Percentiles rank a stretch among this genome's conserved stretches.
These are phyloP conservation scores for Grosmannia clavigera DNA, from an alignment of 2,329 filamentous ascomycete genomes.

Conservation along the genomic window DNA sequence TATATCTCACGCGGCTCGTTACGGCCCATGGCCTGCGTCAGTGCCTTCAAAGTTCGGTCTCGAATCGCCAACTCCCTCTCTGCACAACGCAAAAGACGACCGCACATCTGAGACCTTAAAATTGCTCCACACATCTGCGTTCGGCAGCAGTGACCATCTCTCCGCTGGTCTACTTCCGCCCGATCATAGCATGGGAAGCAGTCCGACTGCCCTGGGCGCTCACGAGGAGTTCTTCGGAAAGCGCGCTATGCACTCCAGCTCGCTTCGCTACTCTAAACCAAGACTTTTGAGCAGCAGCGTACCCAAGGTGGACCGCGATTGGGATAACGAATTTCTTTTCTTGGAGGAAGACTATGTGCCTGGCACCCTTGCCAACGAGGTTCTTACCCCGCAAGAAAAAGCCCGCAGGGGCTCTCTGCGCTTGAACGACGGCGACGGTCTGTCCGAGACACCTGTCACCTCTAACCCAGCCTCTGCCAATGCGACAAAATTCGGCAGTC, in stretches of 20 bases:
- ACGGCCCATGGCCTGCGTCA: conserved; percentile 82
- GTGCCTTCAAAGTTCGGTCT: conserved; percentile 86
- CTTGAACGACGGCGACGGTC: conserved; percentile 27
- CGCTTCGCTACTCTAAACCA: conserved; percentile 48
- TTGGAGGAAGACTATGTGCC: conserved; percentile 80
- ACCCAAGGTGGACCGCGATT: conserved; percentile 51
- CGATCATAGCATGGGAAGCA: conserved; percentile 26
- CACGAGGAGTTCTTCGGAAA: conserved; percentile 54
- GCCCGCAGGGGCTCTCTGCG: conserved; percentile 49
- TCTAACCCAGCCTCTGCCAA: conserved; percentile 18
- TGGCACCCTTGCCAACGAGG: conserved; percentile 48
- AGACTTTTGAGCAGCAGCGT: conserved; percentile 52
- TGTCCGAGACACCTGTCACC: conserved; percentile 24
- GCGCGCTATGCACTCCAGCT: conserved; percentile 57
- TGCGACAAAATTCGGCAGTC: conserved; percentile 48
- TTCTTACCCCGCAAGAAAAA: conserved; percentile 56
- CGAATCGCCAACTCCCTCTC: conserved; percentile 70
- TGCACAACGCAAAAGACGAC: conserved; percentile 47
- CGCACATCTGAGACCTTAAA: conserved; percentile 53
- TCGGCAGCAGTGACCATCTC: conserved; percentile 56
- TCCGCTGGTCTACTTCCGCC: conserved; percentile 14
- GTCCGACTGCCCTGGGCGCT: conserved; percentile 33
- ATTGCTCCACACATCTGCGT: conserved; percentile 53
- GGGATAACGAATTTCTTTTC: conserved; percentile 61
- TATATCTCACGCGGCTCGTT: conserved; percentile 79